A percentile compares a stretch with the other conserved stretches of the same genome.
These are phyloP conservation scores for Penicillium concentricum DNA, from an alignment of 2,329 filamentous ascomycete genomes.

Conservation along the genomic window DNA sequence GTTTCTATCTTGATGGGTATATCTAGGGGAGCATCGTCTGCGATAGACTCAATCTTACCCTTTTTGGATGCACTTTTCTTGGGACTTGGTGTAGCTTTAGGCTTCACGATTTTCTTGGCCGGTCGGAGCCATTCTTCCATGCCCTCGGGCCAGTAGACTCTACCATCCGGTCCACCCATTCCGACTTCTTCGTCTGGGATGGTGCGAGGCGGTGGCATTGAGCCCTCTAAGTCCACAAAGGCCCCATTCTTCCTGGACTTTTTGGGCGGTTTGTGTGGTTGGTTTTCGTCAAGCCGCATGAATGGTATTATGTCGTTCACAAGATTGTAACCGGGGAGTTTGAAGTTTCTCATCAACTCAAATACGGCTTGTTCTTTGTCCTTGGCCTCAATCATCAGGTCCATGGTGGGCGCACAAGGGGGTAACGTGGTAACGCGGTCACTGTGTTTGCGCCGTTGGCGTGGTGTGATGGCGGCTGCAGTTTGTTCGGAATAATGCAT, in stretches of 20 bases:
- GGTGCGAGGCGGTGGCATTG: conserved; percentile 43
- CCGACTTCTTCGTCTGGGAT: conserved; percentile 69
- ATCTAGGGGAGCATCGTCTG: conserved; percentile 3
- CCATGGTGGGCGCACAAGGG: conserved; percentile 78
- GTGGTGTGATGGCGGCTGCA: conserved; percentile 70
- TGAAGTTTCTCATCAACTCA: conserved; percentile 85
- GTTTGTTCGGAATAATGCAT: conserved; percentile 94
- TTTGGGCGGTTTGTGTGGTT: conserved; percentile 50
- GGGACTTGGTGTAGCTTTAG: conserved; percentile 23
- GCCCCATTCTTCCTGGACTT: conserved; percentile 48
- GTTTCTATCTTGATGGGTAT: conserved; percentile 14
- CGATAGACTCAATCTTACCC: conserved; percentile 18
- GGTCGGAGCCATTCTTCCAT: conserved; percentile 90
- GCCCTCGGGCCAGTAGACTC: conserved; percentile 87
- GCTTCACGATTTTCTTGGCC: conserved; percentile 60
- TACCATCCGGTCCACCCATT: conserved; percentile 79
- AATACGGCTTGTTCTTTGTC: conserved; percentile 98
- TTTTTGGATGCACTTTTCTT: conserved; percentile 21
- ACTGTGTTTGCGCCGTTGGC: conserved; percentile 81
- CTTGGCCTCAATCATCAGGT: conserved; percentile 99
- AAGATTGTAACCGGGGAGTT: conserved; percentile 72
- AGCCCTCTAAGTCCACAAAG: conserved; percentile 44
- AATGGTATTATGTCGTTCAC: conserved; percentile 78
- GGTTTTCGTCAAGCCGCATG: conserved; percentile 73
- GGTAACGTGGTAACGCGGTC: conserved; percentile 76